phyloP scores from a whole-genome alignment of 1,284 basidiomycete species.

The Cutaneotrichosporon arboriforme region DNA sequence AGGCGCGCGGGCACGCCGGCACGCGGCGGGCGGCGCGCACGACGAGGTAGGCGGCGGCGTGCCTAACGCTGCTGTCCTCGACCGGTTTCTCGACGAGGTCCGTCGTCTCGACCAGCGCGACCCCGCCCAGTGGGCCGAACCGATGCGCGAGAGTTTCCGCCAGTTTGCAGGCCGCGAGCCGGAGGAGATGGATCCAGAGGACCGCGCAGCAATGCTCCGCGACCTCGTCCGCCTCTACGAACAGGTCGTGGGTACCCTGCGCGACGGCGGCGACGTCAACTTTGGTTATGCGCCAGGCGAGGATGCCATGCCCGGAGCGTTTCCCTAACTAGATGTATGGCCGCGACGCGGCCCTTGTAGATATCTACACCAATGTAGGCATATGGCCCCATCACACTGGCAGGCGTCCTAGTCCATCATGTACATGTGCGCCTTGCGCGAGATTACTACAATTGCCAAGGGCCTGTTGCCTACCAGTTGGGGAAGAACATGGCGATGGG shows the following conservation, averaged over 20 bases:
- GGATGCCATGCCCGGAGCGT: slow-evolving; percentile 15
- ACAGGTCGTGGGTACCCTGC: slow-evolving; percentile 10
- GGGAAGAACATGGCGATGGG: slow-evolving; percentile 11
- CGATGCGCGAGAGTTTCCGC: slow-evolving; percentile 13
- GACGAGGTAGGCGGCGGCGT: neutral
- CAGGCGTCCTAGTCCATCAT: too few species aligned
- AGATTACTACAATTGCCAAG: too few species aligned
- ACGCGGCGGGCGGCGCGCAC: neutral
- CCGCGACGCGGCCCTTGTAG: neutral
- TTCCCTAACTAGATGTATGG: slow-evolving; percentile 1
- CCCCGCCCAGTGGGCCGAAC: slow-evolving; percentile 10
- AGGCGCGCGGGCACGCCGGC: slow-evolving; percentile 10
- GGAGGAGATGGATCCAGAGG: slow-evolving; percentile 11
- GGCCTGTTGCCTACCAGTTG: neutral
- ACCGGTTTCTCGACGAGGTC: slow-evolving; percentile 14
- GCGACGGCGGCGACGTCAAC: slow-evolving; percentile 9
- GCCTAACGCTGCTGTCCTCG: slow-evolving; percentile 6
- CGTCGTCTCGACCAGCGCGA: slow-evolving; percentile 12
- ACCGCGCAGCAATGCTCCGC: slow-evolving; percentile 10
- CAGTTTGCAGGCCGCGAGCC: slow-evolving; percentile 11
- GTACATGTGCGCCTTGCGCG: too few species aligned
- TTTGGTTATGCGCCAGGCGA: slow-evolving; percentile 7
- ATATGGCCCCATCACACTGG: neutral
- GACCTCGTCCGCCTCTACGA: slow-evolving; percentile 17
- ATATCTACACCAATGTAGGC: neutral